phyloP scores from a whole-genome alignment of 2,329 filamentous ascomycete species.

The Penicillium sp. region DNA sequence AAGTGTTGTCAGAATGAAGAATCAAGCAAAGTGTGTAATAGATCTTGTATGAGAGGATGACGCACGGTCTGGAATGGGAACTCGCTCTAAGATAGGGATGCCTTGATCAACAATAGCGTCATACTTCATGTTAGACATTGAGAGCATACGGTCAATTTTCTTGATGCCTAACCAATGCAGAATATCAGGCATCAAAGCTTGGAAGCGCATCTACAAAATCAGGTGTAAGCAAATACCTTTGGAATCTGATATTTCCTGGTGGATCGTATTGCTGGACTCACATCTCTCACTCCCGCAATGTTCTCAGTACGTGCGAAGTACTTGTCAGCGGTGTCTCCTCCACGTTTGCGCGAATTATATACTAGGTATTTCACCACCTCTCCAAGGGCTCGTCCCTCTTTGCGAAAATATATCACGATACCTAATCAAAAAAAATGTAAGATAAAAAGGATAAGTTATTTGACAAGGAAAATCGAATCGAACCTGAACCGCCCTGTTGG shows the following conservation, averaged over 20 bases:
- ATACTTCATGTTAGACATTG: constrained; percentile 82
- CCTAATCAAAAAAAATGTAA: constrained; percentile 39
- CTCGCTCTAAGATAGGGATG: constrained; percentile 79
- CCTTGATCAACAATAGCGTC: constrained; percentile 57
- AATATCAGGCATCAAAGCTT: constrained; percentile 97
- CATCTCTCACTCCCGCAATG: constrained; percentile 87
- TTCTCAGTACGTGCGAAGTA: constrained; percentile 98
- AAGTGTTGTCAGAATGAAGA: too few species aligned
- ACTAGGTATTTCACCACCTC: constrained; percentile 92
- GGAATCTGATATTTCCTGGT: too few species aligned
- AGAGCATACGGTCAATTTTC: constrained; percentile 98
- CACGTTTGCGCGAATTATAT: constrained; percentile 55
- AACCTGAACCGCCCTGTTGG: constrained; percentile 81
- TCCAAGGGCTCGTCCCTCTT: constrained; percentile 90
- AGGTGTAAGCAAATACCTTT: too few species aligned
- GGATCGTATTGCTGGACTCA: too few species aligned
- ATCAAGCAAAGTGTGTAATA: too few species aligned
- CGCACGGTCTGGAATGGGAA: constrained; percentile 94
- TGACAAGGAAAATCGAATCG: background rate
- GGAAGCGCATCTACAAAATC: constrained; percentile 80
- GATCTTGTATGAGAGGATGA: too few species aligned
- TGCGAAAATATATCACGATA: constrained; percentile 98
- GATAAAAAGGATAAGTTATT: background rate
- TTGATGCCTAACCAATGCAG: constrained; percentile 97
- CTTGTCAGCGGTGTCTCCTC: constrained; percentile 45